phyloP scores from a whole-genome alignment of 2,329 filamentous ascomycete species.

The Xylariaceae sp. region DNA sequence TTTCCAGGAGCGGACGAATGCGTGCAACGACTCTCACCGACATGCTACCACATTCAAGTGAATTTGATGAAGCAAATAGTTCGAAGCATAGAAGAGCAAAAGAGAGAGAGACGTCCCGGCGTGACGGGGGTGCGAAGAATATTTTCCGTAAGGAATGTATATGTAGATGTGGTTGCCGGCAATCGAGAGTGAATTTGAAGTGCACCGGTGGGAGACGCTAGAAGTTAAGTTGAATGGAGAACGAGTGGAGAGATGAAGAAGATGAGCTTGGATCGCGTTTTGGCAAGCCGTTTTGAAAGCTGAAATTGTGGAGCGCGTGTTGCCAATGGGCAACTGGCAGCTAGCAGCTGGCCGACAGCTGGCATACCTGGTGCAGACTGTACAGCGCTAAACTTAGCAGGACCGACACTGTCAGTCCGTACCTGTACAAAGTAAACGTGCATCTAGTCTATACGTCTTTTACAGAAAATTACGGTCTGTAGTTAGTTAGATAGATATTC shows the following conservation, averaged over 20 bases:
- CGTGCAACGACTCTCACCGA: constrained; percentile 82
- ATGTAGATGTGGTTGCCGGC: background rate
- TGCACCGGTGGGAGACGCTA: background rate
- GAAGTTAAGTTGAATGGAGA: background rate
- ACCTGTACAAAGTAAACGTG: too few species aligned
- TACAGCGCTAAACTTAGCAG: too few species aligned
- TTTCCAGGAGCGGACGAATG: constrained; percentile 79
- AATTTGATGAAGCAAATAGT: background rate
- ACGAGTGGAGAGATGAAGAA: background rate
- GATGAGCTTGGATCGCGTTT: background rate
- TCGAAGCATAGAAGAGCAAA: background rate
- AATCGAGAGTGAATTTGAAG: background rate
- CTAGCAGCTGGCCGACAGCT: background rate
- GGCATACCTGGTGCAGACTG: background rate
- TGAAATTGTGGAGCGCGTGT: background rate
- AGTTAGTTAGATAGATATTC: too few species aligned
- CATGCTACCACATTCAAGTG: constrained; percentile 36
- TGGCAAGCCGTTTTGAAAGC: background rate
- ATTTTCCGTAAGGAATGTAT: background rate
- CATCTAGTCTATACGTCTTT: too few species aligned
- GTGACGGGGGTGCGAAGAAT: background rate
- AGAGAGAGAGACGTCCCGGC: background rate
- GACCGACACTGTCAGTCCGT: too few species aligned
- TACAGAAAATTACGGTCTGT: too few species aligned
- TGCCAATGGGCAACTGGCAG: background rate